phyloP scores from a whole-genome alignment of 805 yeast genomes.

The Dipodascus geniculatus region DNA sequence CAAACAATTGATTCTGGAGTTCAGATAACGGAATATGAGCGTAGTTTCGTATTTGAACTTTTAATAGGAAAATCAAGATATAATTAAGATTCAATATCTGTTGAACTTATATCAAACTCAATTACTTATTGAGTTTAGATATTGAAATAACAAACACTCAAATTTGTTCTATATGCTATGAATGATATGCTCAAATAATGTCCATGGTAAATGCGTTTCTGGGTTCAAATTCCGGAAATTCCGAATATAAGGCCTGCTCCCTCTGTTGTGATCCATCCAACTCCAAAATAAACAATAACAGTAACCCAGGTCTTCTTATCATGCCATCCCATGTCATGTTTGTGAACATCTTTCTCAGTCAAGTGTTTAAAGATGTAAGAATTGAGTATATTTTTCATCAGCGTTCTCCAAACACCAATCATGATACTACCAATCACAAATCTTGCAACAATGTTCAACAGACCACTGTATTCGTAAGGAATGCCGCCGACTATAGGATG shows the following conservation, averaged over 20 bases:
- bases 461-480: conserved; percentile 11
- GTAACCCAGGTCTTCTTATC: conserved; percentile 2
- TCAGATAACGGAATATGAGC: too few species aligned
- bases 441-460: conserved; percentile 32
- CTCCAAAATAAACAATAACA: conserved; percentile 64
- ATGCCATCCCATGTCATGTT: conserved; percentile 8
- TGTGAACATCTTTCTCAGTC: conserved; percentile 21
- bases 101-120: too few species aligned
- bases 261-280: conserved; percentile 42
- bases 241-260: conserved; percentile 11
- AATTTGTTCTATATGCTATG: too few species aligned
- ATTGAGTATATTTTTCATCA: conserved; percentile 47
- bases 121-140: too few species aligned
- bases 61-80: too few species aligned
- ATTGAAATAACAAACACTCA: too few species aligned
- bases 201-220: too few species aligned
- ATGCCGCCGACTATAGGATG: conserved; percentile 11
- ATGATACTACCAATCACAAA: conserved; percentile 47
- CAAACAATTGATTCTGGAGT: too few species aligned
- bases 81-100: too few species aligned
- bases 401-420: conserved; percentile 62
- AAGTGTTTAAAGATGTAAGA: conserved; percentile 22
- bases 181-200: too few species aligned
- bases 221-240: background rate
- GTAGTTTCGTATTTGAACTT: too few species aligned